Conservation (phyloP, 208 protist species). For the Acanthamoeba royreba region DNA sequence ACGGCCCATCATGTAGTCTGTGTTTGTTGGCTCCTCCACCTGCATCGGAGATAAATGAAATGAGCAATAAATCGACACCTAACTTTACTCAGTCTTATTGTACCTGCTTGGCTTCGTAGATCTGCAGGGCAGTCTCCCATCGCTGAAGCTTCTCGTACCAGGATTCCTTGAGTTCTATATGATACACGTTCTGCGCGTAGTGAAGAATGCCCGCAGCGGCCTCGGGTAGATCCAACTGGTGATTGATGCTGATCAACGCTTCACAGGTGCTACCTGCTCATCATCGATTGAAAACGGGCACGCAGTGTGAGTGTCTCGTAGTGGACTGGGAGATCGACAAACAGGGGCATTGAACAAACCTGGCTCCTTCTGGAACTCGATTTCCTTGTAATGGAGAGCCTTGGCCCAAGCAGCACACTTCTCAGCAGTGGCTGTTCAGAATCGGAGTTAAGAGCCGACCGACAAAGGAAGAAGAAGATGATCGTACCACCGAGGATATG, state of each 20-base stretch:
- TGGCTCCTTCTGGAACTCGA: constrained; percentile 71
- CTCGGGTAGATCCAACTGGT: constrained; percentile 96
- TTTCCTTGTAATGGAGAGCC: constrained; percentile 82
- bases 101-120: constrained; percentile 44
- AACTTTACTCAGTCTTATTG: background rate
- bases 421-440: constrained; percentile 49
- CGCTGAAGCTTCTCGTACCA: constrained; percentile 96
- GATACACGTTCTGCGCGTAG: constrained; percentile 82
- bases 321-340: background rate
- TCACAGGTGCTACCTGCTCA: constrained; percentile 70
- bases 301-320: background rate
- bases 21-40: constrained; percentile 83
- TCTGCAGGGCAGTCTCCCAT: constrained; percentile 86
- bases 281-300: background rate
- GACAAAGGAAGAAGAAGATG: background rate
- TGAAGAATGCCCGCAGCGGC: constrained; percentile 95
- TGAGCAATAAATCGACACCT: background rate
- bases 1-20: constrained; percentile 89
- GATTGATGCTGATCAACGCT: constrained; percentile 95
- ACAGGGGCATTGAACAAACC: background rate
- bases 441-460: background rate
- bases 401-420: constrained; percentile 81
- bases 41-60: constrained; percentile 67
- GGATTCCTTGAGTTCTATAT: constrained; percentile 72
- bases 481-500: constrained; percentile 53